These are phyloP conservation scores for Penicillium expansum DNA, from an alignment of 2,329 filamentous ascomycete genomes.

Conservation along the genomic window DNA sequence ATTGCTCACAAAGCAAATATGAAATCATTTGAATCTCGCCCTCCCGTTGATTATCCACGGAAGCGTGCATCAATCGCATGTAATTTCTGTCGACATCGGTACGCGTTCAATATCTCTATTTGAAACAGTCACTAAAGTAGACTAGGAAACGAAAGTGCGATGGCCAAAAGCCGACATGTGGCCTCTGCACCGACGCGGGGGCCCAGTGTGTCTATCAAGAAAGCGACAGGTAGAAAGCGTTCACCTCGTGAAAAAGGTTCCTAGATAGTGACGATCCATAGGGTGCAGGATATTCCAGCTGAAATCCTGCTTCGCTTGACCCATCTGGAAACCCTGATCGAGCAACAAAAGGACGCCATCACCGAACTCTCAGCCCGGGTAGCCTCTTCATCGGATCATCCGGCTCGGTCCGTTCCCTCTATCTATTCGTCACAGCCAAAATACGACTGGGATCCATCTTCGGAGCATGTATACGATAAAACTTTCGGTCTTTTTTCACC, in stretches of 20 bases:
- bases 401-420: not conserved
- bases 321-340: constrained; percentile 15
- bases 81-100: constrained; percentile 21
- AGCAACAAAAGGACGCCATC: constrained; percentile 18
- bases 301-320: constrained; percentile 17
- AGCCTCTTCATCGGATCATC: not conserved
- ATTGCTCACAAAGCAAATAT: constrained; percentile 4
- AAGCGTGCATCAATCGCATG: constrained; percentile 20
- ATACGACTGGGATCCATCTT: constrained; percentile 7
- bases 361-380: constrained; percentile 10
- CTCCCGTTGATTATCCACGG: constrained; percentile 15
- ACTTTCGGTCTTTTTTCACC: not conserved
- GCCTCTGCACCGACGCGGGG: constrained; percentile 16
- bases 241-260: not conserved
- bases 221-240: constrained; percentile 14
- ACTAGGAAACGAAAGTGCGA: constrained; percentile 21
- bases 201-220: constrained; percentile 21
- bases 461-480: not conserved
- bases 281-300: constrained; percentile 10
- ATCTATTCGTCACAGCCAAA: not conserved
- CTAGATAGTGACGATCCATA: constrained; percentile 6
- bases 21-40: constrained; percentile 6
- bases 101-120: not conserved
- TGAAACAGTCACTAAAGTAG: not conserved
- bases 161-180: constrained; percentile 18